Percentiles rank a stretch among this genome's conserved stretches.
Evolutionary conservation across 208 protist genomes (phyloP).

Genomic region (Crithidia expoeki): DNA sequence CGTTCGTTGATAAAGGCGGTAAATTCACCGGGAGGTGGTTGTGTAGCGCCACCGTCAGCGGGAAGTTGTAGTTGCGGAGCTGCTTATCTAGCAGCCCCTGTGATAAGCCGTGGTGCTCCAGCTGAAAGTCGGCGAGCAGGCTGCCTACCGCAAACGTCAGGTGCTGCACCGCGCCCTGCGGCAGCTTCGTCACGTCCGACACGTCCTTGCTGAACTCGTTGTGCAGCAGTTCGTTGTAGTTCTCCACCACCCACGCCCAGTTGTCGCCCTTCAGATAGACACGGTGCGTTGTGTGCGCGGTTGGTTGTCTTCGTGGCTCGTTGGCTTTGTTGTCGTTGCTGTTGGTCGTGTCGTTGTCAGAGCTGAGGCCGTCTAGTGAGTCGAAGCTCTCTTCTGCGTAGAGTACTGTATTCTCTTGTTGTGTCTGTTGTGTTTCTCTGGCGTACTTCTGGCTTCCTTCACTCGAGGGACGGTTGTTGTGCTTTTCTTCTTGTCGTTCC

Average conservation of each 20-base stretch:
- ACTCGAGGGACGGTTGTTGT: background rate
- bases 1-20: background rate
- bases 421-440: background rate
- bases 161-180: constrained; percentile 3
- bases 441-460: background rate
- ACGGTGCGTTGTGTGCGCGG: constrained; percentile 37
- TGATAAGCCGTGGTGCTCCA: constrained; percentile 23
- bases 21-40: background rate
- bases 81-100: constrained; percentile 25
- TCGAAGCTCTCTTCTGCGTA: constrained; percentile 8
- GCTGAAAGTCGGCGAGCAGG: constrained; percentile 32
- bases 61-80: constrained; percentile 21
- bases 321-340: background rate
- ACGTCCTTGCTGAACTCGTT: constrained; percentile 51
- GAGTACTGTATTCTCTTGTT: background rate
- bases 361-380: constrained; percentile 8
- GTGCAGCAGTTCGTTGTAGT: constrained; percentile 28
- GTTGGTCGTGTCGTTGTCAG: background rate
- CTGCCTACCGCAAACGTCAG: constrained; percentile 29
- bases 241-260: constrained; percentile 40
- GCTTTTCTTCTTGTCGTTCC: background rate
- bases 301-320: background rate
- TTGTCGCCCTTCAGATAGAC: constrained; percentile 47
- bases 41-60: constrained; percentile 30
- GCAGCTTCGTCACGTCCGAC: constrained; percentile 29